phyloP scores from a whole-genome alignment of 2,329 filamentous ascomycete genomes.

The Paraphoma sp. region DNA sequence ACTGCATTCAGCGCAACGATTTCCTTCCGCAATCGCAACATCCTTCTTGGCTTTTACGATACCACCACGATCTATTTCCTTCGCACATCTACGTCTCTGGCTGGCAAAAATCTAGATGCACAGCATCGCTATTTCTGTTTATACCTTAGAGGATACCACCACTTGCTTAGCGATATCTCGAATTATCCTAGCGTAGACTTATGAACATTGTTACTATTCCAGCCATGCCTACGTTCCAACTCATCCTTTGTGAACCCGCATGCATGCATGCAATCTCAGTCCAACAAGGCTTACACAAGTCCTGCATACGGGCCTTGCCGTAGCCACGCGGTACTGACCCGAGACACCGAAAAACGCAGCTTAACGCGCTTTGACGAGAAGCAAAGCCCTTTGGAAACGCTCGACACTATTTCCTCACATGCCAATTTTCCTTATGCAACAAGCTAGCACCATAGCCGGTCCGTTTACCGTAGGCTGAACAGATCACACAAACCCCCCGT shows the following conservation, averaged over 20 bases:
- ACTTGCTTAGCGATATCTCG: constrained; percentile 20
- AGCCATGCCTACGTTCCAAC: neutral
- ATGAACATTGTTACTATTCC: constrained; percentile 21
- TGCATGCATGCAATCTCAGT: neutral
- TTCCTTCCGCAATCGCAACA: constrained; percentile 11
- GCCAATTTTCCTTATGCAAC: neutral
- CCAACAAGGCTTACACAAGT: neutral
- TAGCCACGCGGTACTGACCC: neutral
- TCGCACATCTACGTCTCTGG: constrained; percentile 14
- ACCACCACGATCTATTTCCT: constrained; percentile 20
- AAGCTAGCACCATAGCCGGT: neutral
- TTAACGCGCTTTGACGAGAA: too few relatives aligned
- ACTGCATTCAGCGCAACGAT: neutral
- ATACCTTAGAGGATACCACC: constrained; percentile 23
- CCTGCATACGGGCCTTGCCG: neutral
- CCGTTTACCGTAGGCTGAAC: neutral
- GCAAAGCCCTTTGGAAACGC: too few relatives aligned
- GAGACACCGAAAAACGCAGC: neutral
- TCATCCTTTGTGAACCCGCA: neutral
- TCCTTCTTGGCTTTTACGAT: constrained; percentile 23
- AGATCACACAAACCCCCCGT: neutral
- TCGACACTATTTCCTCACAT: too few relatives aligned
- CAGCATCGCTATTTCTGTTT: constrained; percentile 11
- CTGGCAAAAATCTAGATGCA: constrained; percentile 25
- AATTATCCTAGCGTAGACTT: constrained; percentile 23